phyloP scores from a whole-genome alignment of 768 basidiomycete species.

The Podaxis pistillaris region DNA sequence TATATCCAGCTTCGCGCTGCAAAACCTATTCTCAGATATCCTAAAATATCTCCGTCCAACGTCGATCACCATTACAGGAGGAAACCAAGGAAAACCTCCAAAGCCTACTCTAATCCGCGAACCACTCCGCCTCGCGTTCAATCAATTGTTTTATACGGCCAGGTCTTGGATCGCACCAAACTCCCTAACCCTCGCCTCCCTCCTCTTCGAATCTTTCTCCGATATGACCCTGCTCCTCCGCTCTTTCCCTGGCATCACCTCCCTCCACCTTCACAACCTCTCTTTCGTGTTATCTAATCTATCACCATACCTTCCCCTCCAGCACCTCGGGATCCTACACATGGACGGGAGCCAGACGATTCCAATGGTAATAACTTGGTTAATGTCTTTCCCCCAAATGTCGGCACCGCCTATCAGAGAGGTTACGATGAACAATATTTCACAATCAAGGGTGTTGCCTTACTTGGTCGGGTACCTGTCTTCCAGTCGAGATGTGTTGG shows the following conservation, averaged over 20 bases:
- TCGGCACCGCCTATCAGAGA: background rate
- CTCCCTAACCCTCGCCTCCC: background rate
- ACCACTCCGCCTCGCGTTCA: background rate
- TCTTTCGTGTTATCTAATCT: background rate
- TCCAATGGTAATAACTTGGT: background rate
- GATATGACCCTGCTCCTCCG: background rate
- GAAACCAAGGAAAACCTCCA: background rate
- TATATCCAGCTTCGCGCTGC: background rate
- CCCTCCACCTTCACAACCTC: slow-evolving; percentile 1
- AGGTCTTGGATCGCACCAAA: background rate
- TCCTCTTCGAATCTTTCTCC: slow-evolving; percentile 3
- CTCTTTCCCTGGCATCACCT: background rate
- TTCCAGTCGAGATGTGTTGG: background rate
- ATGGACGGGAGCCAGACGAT: background rate
- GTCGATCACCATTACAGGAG: background rate
- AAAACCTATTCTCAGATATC: background rate
- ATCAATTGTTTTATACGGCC: background rate
- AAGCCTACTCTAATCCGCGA: background rate
- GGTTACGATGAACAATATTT: background rate
- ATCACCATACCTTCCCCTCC: slow-evolving; percentile 3
- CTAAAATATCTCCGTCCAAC: background rate
- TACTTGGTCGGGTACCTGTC: background rate
- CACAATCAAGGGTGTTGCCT: background rate
- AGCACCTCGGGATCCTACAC: background rate
- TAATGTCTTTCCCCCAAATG: background rate